These are phyloP conservation scores for Boletus subparvulus DNA, from an alignment of 768 basidiomycete genomes.

Conservation along the genomic window DNA sequence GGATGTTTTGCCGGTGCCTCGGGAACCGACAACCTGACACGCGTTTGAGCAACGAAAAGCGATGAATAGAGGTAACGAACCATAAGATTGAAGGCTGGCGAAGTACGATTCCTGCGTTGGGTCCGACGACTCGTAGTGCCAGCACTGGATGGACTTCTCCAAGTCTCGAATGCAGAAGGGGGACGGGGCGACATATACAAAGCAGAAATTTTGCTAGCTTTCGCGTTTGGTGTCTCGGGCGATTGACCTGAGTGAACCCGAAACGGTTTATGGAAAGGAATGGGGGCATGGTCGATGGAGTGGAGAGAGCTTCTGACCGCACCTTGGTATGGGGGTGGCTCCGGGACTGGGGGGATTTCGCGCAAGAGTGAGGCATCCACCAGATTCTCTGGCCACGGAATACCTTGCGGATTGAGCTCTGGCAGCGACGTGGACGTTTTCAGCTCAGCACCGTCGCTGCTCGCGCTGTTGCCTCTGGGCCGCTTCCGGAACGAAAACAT, in stretches of 20 bases:
- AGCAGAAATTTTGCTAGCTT: conserved; percentile 59
- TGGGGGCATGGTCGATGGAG: conserved; percentile 49
- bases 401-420: conserved; percentile 69
- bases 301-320: conserved; percentile 69
- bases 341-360: conserved; percentile 34
- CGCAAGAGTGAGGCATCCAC: conserved; percentile 71
- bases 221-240: conserved; percentile 20
- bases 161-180: conserved; percentile 62
- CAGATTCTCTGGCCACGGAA: conserved; percentile 83
- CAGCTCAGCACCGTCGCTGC: conserved; percentile 41
- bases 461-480: conserved; percentile 48
- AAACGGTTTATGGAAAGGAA: conserved; percentile 85
- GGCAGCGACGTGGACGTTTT: conserved; percentile 82
- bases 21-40: conserved; percentile 70
- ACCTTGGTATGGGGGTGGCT: conserved; percentile 53
- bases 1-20: conserved; percentile 84
- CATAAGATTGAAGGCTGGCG: conserved; percentile 87
- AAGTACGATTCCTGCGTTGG: conserved; percentile 62
- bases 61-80: conserved; percentile 37
- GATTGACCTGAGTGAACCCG: conserved; percentile 45
- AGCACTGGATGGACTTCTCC: conserved; percentile 40
- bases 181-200: conserved; percentile 62
- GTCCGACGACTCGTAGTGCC: conserved; percentile 48
- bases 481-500: conserved; percentile 80
- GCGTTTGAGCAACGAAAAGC: conserved; percentile 1